Conservation (phyloP, 768 basidiomycete genomes). For the Boletus pseudopeckii region DNA sequence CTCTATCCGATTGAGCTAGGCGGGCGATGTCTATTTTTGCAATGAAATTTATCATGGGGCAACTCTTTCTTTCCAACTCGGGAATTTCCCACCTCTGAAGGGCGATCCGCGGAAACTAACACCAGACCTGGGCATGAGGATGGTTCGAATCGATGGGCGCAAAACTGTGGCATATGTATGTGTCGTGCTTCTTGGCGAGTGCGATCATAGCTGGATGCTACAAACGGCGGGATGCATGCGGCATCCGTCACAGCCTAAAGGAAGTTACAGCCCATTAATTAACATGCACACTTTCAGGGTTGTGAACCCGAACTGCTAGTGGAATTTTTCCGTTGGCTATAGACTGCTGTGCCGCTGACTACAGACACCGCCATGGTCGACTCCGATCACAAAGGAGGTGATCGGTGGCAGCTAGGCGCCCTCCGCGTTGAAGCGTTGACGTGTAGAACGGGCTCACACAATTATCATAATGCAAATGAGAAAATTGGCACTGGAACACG, state of each 20-base stretch:
- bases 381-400: slow-evolving; percentile 25
- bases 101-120: not conserved
- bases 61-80: not conserved
- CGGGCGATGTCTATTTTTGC: slow-evolving; percentile 32
- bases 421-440: slow-evolving; percentile 15
- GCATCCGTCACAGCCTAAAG: slow-evolving; percentile 12
- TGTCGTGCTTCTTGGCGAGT: slow-evolving; percentile 5
- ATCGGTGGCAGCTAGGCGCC: slow-evolving; percentile 27
- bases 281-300: slow-evolving; percentile 13
- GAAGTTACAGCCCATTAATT: slow-evolving; percentile 21
- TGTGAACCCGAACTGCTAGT: slow-evolving; percentile 7
- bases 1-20: slow-evolving; percentile 69
- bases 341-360: not conserved
- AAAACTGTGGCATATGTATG: slow-evolving; percentile 25
- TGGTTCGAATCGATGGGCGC: slow-evolving; percentile 16
- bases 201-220: slow-evolving; percentile 4
- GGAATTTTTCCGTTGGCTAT: no score
- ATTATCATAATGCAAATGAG: no score
- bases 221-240: slow-evolving; percentile 14
- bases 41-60: no score
- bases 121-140: not conserved
- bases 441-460: no score
- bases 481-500: not conserved
- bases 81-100: not conserved
- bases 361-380: slow-evolving; percentile 9